Evolutionary conservation across 352 stramenopile species (phyloP).

Genomic region (Phytophthora tentaculata): DNA sequence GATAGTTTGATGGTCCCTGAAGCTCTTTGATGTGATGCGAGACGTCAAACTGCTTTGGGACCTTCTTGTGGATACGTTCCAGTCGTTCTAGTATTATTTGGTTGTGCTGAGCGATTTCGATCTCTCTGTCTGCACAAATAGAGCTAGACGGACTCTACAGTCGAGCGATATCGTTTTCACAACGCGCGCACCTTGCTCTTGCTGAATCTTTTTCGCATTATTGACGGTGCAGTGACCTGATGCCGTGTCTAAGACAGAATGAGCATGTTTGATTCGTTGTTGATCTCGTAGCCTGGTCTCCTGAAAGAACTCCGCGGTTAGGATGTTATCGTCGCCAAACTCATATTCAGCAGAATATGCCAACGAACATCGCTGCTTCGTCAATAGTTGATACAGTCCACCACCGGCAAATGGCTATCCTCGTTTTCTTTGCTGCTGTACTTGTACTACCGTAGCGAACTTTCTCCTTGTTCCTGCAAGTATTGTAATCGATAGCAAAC

Average conservation of each 20-base stretch:
- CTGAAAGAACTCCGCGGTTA: conserved; percentile 59
- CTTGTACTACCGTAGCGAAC: too few relatives aligned
- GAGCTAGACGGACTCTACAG: not conserved
- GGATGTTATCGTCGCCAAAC: conserved; percentile 65
- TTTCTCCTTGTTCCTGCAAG: not conserved
- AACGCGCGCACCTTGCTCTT: conserved; percentile 52
- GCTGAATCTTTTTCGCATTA: conserved; percentile 63
- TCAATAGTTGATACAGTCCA: conserved; percentile 48
- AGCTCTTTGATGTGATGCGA: conserved; percentile 57
- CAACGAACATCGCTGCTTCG: conserved; percentile 52
- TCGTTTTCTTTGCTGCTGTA: too few relatives aligned
- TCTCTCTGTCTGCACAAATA: conserved; percentile 47
- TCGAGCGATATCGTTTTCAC: not conserved
- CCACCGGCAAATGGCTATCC: too few relatives aligned
- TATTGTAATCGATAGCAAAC: not conserved
- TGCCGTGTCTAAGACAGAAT: conserved; percentile 42
- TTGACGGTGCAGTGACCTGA: conserved; percentile 40
- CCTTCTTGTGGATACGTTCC: conserved; percentile 58
- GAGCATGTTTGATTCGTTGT: conserved; percentile 50
- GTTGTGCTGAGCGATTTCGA: conserved; percentile 61
- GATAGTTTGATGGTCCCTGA: conserved; percentile 42
- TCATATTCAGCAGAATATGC: conserved; percentile 71
- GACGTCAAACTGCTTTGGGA: conserved; percentile 69
- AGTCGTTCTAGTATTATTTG: conserved; percentile 51
- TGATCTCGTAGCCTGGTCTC: conserved; percentile 54